phyloP scores from a whole-genome alignment of 768 basidiomycete genomes.

The Rhodotorula graminis region DNA sequence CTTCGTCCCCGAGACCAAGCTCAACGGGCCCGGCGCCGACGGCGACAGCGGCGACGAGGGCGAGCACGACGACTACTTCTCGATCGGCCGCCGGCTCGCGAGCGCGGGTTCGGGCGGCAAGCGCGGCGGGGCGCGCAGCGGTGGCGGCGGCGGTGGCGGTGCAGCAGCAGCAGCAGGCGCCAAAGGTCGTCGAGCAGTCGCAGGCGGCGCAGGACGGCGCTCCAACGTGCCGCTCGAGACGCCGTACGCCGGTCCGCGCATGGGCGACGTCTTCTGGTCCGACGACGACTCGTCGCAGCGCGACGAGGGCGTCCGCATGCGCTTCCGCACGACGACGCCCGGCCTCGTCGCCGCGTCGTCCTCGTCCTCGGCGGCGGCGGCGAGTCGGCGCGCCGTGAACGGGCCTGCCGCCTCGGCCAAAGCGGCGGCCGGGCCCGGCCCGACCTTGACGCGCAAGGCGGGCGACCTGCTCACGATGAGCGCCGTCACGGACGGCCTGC shows the following conservation, averaged over 20 bases:
- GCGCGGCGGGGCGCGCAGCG: not conserved
- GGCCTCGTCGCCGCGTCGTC: not conserved
- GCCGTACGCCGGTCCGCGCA: slow-evolving; percentile 37
- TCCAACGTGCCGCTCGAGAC: slow-evolving; percentile 33
- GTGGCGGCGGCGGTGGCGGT: no score
- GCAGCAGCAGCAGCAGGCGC: not conserved
- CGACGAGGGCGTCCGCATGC: slow-evolving; percentile 30
- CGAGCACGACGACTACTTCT: slow-evolving; percentile 30
- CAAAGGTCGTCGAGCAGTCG: no score
- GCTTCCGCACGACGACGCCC: not conserved
- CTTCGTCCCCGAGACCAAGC: slow-evolving; percentile 36
- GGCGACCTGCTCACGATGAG: slow-evolving; percentile 52
- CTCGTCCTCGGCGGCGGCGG: not conserved
- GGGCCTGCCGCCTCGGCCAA: not conserved
- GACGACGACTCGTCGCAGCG: slow-evolving; percentile 14
- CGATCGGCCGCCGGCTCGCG: not conserved
- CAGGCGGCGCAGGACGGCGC: not conserved
- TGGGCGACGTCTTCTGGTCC: slow-evolving; percentile 39
- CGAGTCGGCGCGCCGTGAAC: not conserved
- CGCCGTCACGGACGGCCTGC: not conserved
- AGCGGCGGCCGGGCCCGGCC: not conserved
- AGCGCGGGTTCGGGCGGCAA: slow-evolving; percentile 1
- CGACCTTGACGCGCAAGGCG: slow-evolving; percentile 45
- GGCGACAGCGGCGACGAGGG: not conserved
- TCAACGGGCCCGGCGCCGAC: slow-evolving; percentile 2